Evolutionary conservation across 495 filamentous ascomycete species (phyloP), one percentile per base, ranked within the genome.

Genomic region (Penicillium crystallinum): DNA sequence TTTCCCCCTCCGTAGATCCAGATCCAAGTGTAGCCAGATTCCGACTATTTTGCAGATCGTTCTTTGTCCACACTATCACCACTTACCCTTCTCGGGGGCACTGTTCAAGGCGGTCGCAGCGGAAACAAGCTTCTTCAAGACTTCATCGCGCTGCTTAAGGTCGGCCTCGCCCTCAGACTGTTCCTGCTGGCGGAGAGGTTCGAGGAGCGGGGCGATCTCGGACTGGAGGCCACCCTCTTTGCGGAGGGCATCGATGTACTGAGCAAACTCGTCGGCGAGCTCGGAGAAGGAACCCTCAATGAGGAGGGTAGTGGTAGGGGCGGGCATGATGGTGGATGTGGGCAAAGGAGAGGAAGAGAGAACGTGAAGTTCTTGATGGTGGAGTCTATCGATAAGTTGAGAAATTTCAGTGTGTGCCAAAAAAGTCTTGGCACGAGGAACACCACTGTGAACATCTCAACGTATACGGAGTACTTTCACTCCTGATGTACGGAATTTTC

Each of bases 231-330:
- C 78, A 55, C 84, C 69, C 62, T 78, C 70, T 52, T 79, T 84
- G 65, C 73, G 78, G 46, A 86, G 72, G 39, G 74, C 76, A 65
- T 88, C 87, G 68, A 95, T 66, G 73, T 90, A 91, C 58, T 85
- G 83, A 64, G 90, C 88, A 70, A 95, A 86, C 72, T 97, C 91
- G 62, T 89, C 83, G 55, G 86, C 83, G 66, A 96, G 81, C 76
- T 97, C 91, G 61, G 86, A 82, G 70, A 96, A 95, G 55, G 75
- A 79, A 64, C 91, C 91, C 74, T 97, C 91, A 68, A 97, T 91
- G 68, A 97, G 88, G 70, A 92, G 78, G 64, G 77, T 81, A 56
- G 69, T 79, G 44, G 75, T 67, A 54, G 77, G 76, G 53, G 72
- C 77, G 59, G 77, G 77, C 77, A 81, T 81, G 43, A 53, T 64